Percentiles rank a stretch among this genome's conserved stretches.
Conservation (phyloP, 768 basidiomycete species). For the Amanita brunnescens region DNA sequence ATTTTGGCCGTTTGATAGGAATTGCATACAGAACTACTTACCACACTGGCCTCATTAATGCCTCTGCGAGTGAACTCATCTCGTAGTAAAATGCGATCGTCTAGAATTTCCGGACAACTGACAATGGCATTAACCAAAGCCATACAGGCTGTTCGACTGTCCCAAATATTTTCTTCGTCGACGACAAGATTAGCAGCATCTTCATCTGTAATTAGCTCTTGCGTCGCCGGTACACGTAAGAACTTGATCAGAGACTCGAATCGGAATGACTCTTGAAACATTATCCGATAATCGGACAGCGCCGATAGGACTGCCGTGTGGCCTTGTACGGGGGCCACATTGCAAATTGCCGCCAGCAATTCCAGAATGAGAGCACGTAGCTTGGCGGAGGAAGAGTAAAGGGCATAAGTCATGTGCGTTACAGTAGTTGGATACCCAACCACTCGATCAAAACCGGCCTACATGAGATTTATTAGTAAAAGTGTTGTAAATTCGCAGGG, state of each 20-base stretch:
- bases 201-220: conserved; percentile 26
- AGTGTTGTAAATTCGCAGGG: background rate
- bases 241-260: conserved; percentile 69
- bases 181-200: conserved; percentile 26
- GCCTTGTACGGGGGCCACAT: conserved; percentile 62
- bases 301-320: conserved; percentile 69
- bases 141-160: conserved; percentile 69
- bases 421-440: conserved; percentile 56
- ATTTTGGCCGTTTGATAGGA: background rate
- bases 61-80: conserved; percentile 82
- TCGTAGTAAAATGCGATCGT: conserved; percentile 68
- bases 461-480: conserved; percentile 7
- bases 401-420: conserved; percentile 62
- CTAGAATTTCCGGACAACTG: conserved; percentile 66
- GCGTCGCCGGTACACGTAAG: conserved; percentile 43
- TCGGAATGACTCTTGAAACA: conserved; percentile 64
- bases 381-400: conserved; percentile 60
- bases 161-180: conserved; percentile 72
- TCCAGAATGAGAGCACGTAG: conserved; percentile 64
- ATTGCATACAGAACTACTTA: conserved; percentile 32
- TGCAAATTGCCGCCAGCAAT: conserved; percentile 76
- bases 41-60: conserved; percentile 75
- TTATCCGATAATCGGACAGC: conserved; percentile 70
- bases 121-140: conserved; percentile 72
- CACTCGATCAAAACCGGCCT: conserved; percentile 70